These are phyloP conservation scores for Rhododendron vialii DNA, from an alignment of 148 eudicot species.

Conservation along the genomic window DNA sequence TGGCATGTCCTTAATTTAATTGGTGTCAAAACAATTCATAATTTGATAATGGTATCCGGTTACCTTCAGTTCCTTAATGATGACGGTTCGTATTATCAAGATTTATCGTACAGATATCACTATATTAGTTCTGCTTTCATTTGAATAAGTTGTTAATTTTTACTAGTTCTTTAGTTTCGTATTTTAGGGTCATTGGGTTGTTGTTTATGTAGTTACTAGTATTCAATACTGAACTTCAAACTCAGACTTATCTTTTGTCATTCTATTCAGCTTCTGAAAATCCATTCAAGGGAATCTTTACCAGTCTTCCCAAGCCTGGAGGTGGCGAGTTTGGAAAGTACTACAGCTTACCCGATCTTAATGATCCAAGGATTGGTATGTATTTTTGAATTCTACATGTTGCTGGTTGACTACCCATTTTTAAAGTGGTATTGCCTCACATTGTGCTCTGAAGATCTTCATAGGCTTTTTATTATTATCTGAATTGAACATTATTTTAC, in stretches of 20 bases:
- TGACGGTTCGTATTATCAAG: neutral
- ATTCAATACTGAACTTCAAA: neutral
- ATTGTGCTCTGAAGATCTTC: neutral
- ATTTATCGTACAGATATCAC: neutral
- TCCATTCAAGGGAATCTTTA: slow-evolving; percentile 78
- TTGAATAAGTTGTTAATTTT: neutral
- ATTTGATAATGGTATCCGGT: neutral
- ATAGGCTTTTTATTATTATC: neutral
- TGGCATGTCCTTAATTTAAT: neutral
- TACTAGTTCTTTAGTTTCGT: neutral
- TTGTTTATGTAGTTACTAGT: neutral
- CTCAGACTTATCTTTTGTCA: neutral
- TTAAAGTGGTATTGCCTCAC: neutral
- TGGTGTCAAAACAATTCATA: neutral
- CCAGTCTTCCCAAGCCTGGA: slow-evolving; percentile 81
- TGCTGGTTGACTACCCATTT: neutral
- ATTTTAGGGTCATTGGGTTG: neutral
- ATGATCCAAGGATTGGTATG: slow-evolving; percentile 89
- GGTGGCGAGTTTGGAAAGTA: slow-evolving; percentile 97
- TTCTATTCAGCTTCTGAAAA: slow-evolving; percentile 68
- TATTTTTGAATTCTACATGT: neutral
- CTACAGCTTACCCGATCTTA: slow-evolving; percentile 89
- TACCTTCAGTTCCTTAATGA: neutral
- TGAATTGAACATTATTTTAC: neutral
- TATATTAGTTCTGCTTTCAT: neutral